Base-by-base conservation (phyloP, 192 early-diverging fungal genomes). In the Coemansia sp. region DNA sequence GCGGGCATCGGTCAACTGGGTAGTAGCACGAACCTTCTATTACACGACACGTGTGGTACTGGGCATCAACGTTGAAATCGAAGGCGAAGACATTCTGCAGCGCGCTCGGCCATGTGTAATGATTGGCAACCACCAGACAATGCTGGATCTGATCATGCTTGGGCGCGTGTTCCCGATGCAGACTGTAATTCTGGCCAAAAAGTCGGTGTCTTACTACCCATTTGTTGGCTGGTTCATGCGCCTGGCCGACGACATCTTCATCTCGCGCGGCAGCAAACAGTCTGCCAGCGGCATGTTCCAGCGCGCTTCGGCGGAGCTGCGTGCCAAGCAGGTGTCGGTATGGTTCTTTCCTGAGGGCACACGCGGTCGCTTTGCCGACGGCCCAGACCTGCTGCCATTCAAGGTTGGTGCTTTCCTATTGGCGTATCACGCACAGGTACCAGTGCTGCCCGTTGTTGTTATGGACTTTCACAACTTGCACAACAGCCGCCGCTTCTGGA, bases 321-420 rank as follows among this genome's bases (percentile, higher is more conserved):
- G 87, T 50, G 79, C 89, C 58, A 87, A 89, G 68, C 83, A 90
- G 57, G 88, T 92, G 70, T 78, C 75, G 79, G 88, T 96, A 21
- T 95, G 87, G 82, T 90, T 98, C 63, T 98, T 90, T 81, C 92
- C 94, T 35, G 94, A 97, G 80, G 96, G 94, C 54, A 98, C 94
- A 11, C 92, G 94, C 27, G 89, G 88, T 11, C 88, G 86, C 68
- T 86, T 88, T 62, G 82, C 86, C 23, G 62, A 71, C 56, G 73
- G 66, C 10, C 74, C 75, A 5, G 74, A 84, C 54, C 54, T 98
- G 59, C 76, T 96, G 56, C 93, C 92, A 0, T 97, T 98, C 83
- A 98, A 98, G 78, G 90, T 91, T 76, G 96, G 96, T 6, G 96
- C 93, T 6, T 98, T 98, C 72, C 87, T 94, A 65, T 79, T 96